These are phyloP conservation scores for Penicillium parvum DNA, from an alignment of 495 filamentous ascomycete species.

Conservation along the genomic window DNA sequence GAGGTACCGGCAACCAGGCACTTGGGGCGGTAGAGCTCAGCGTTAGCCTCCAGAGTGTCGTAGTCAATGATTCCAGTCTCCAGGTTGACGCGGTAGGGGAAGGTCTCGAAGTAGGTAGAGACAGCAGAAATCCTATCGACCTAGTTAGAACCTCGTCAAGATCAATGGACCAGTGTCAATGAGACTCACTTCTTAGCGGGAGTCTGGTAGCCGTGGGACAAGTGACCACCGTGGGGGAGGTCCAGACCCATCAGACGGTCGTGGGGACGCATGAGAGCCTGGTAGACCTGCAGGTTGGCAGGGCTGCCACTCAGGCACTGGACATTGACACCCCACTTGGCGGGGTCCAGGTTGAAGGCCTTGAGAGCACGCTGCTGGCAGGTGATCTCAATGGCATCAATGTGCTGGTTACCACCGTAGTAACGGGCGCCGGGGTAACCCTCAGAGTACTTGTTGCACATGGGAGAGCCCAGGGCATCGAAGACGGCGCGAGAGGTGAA, in stretches of 20 bases:
- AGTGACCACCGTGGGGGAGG: slow-evolving; percentile 94
- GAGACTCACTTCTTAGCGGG: slow-evolving; percentile 73
- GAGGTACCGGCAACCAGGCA: slow-evolving; percentile 94
- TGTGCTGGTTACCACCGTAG: slow-evolving; percentile 99
- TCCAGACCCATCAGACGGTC: slow-evolving; percentile 97
- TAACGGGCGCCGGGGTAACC: slow-evolving; percentile 97
- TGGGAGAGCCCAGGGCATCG: slow-evolving; percentile 92
- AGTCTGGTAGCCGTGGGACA: slow-evolving; percentile 98
- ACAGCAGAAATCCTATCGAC: slow-evolving; percentile 74
- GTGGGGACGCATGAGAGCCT: slow-evolving; percentile 95
- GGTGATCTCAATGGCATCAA: slow-evolving; percentile 90
- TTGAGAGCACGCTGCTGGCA: slow-evolving; percentile 94
- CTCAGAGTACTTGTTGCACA: slow-evolving; percentile 99
- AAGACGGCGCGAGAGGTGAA: slow-evolving; percentile 97
- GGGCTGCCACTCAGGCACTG: slow-evolving; percentile 85
- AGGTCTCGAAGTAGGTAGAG: slow-evolving; percentile 92
- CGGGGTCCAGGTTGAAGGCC: slow-evolving; percentile 80
- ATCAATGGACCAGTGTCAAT: not conserved
- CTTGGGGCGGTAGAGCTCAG: slow-evolving; percentile 92
- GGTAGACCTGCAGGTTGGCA: slow-evolving; percentile 97
- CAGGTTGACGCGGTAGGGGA: slow-evolving; percentile 86
- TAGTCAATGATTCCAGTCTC: slow-evolving; percentile 98
- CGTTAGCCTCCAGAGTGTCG: slow-evolving; percentile 85
- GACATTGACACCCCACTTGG: slow-evolving; percentile 98
- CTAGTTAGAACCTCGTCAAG: slow-evolving; percentile 3